These are phyloP conservation scores for Solanum sitiens DNA, from an alignment of 257 asterid species.

Conservation along the genomic window DNA sequence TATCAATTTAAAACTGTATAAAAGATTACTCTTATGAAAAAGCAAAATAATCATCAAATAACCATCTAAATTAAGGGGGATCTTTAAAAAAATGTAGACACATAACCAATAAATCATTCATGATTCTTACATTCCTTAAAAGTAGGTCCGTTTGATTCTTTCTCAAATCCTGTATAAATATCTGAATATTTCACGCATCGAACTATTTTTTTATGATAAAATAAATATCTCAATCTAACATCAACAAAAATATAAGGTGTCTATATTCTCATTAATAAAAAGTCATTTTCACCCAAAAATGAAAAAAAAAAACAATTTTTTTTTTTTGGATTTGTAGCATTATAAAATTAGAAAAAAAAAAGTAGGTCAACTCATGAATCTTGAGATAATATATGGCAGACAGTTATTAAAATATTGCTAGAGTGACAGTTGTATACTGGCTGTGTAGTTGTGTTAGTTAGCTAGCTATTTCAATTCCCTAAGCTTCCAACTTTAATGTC, in stretches of 20 bases:
- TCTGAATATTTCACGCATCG: background rate
- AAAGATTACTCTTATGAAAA: background rate
- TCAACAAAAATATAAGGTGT: background rate
- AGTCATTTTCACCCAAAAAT: background rate
- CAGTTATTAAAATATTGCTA: slow-evolving; percentile 9
- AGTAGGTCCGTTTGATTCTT: background rate
- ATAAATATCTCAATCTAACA: background rate
- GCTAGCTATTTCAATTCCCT: slow-evolving; percentile 8
- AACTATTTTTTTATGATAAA: background rate
- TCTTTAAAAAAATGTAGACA: too few relatives aligned
- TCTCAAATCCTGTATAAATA: background rate
- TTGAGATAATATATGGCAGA: background rate
- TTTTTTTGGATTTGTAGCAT: background rate
- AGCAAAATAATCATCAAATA: too few relatives aligned
- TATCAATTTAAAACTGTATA: too few relatives aligned
- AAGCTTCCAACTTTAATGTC: slow-evolving; percentile 8
- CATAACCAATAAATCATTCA: too few relatives aligned
- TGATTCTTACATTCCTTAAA: too few relatives aligned
- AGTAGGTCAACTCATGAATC: slow-evolving; percentile 18
- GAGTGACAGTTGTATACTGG: slow-evolving; percentile 11
- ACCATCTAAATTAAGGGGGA: too few relatives aligned
- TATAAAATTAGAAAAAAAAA: background rate
- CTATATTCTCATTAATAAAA: background rate
- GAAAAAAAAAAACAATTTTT: background rate
- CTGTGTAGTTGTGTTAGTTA: slow-evolving; percentile 6